A percentile compares a stretch with the other conserved stretches of the same genome.
phyloP scores from a whole-genome alignment of 2,329 filamentous ascomycete genomes.

The Aspergillus hortae region DNA sequence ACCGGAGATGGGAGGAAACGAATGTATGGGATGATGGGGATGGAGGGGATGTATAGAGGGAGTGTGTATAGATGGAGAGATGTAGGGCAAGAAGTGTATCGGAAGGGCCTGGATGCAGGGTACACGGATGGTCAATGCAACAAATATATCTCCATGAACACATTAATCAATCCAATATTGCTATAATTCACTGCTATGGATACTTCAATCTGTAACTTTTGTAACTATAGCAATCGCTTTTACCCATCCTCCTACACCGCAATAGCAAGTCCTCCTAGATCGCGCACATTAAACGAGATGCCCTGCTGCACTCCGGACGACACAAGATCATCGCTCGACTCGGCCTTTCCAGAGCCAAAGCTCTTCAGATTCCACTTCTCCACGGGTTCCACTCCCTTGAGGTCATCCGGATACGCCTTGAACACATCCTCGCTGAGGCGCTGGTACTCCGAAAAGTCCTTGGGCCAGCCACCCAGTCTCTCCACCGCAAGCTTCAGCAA shows the following conservation, averaged over 20 bases:
- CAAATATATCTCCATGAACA: background rate
- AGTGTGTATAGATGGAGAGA: background rate
- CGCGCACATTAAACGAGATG: constrained; percentile 5
- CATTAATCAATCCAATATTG: background rate
- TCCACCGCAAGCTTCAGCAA: constrained; percentile 39
- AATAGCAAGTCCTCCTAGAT: constrained; percentile 6
- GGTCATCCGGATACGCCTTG: constrained; percentile 34
- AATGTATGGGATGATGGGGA: background rate
- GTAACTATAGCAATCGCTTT: constrained; percentile 1
- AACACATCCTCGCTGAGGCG: constrained; percentile 45
- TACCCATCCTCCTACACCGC: constrained; percentile 3
- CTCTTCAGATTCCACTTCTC: constrained; percentile 48
- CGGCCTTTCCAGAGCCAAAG: constrained; percentile 46
- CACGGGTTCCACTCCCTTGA: constrained; percentile 43
- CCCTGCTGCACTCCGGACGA: constrained; percentile 6
- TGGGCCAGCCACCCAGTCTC: constrained; percentile 42
- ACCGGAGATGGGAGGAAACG: background rate
- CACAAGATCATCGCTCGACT: constrained; percentile 33
- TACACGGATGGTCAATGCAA: too few relatives aligned
- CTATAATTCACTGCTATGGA: background rate
- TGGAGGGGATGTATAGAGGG: background rate
- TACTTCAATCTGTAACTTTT: background rate
- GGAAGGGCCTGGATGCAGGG: too few relatives aligned
- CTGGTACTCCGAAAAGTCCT: constrained; percentile 48
- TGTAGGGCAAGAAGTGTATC: too few relatives aligned